Percentiles rank a stretch among this genome's conserved stretches.
phyloP scores from a whole-genome alignment of 1,284 basidiomycete species.

The Rhodotorula sp. region DNA sequence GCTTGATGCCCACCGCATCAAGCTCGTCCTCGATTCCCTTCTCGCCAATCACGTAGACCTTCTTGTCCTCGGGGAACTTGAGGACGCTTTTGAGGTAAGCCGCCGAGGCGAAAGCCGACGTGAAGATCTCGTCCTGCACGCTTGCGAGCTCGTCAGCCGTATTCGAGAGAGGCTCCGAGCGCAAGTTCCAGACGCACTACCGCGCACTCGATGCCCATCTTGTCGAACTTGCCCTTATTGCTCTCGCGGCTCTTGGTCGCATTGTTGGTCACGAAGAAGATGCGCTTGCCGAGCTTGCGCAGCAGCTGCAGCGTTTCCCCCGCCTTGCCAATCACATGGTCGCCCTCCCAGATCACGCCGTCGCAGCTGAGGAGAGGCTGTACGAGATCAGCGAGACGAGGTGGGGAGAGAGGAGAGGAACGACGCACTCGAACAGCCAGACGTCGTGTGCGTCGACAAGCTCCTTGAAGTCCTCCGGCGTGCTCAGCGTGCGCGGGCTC shows the following conservation, averaged over 20 bases:
- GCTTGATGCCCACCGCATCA: conserved; percentile 74
- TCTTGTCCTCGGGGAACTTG: conserved; percentile 74
- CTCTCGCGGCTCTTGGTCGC: conserved; percentile 85
- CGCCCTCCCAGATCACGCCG: conserved; percentile 47
- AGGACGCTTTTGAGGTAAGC: conserved; percentile 90
- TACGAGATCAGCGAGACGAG: not conserved
- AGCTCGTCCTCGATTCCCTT: conserved; percentile 91
- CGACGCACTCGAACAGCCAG: conserved; percentile 93
- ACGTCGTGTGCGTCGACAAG: conserved; percentile 76
- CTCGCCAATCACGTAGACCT: conserved; percentile 96
- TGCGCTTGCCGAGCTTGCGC: conserved; percentile 51
- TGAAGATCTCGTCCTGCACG: conserved; percentile 86
- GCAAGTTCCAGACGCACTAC: conserved; percentile 61
- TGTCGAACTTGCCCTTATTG: conserved; percentile 90
- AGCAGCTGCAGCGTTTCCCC: conserved; percentile 37
- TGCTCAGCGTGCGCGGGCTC: conserved; percentile 5
- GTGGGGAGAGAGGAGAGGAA: conserved; percentile 57
- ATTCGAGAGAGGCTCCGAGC: too few species aligned
- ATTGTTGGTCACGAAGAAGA: conserved; percentile 66
- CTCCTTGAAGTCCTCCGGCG: not conserved
- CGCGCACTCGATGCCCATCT: conserved; percentile 79
- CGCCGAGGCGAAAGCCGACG: conserved; percentile 91
- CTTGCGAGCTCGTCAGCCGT: not conserved
- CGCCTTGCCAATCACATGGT: conserved; percentile 41
- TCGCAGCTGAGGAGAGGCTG: conserved; percentile 24